These are phyloP conservation scores for Hypoxylon sp. DNA, from an alignment of 2,329 filamentous ascomycete genomes.

Conservation along the genomic window DNA sequence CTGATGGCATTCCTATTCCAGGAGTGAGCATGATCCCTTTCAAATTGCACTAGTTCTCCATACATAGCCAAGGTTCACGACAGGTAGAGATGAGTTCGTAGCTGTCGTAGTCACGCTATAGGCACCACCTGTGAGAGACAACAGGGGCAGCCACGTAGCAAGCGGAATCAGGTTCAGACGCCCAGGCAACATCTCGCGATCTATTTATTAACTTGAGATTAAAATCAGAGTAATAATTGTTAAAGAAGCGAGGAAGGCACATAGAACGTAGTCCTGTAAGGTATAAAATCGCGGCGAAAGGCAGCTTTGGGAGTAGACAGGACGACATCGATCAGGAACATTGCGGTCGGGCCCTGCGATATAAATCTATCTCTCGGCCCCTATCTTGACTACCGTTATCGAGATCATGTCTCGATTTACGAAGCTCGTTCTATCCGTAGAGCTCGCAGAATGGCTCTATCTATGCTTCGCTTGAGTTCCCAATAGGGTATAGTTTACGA, in stretches of 20 bases:
- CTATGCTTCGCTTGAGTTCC: not conserved
- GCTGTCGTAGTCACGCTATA: not conserved
- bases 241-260: not conserved
- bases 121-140: not conserved
- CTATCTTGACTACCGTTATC: not conserved
- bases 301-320: not conserved
- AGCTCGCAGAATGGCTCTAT: not conserved
- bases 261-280: not conserved
- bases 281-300: not conserved
- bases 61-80: slow-evolving; percentile 11
- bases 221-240: not conserved
- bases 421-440: not conserved
- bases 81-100: slow-evolving; percentile 2
- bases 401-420: not conserved
- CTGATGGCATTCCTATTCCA: slow-evolving; percentile 11
- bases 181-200: not conserved
- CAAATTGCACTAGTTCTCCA: not conserved
- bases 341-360: not conserved
- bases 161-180: not conserved
- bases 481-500: slow-evolving; percentile 20
- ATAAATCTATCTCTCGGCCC: not conserved
- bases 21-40: not conserved
- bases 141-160: not conserved
- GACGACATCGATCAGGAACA: not conserved
- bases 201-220: not conserved